Conservation (phyloP, 495 filamentous ascomycete species). For the Umbilicaria muhlenbergii region DNA sequence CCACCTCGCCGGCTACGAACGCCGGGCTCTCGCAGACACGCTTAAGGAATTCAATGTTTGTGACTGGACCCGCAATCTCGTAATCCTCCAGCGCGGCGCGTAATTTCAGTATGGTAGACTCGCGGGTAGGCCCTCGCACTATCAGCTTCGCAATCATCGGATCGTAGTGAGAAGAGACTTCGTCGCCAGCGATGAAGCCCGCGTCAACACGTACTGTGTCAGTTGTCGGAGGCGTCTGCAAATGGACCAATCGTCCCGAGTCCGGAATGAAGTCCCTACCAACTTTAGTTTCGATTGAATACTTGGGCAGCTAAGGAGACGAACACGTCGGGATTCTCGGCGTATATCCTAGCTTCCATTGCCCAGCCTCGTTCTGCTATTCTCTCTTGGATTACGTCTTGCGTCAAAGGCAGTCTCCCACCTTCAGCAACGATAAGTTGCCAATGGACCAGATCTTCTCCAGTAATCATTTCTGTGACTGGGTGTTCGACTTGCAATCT, state of each 20-base stretch:
- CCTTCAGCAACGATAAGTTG: conserved; percentile 89
- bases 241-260: conserved; percentile 74
- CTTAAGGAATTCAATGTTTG: conserved; percentile 96
- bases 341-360: conserved; percentile 93
- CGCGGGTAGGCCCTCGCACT: conserved; percentile 62
- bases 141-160: conserved; percentile 99
- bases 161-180: conserved; percentile 90
- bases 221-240: conserved; percentile 51
- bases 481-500: conserved; percentile 94
- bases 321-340: conserved; percentile 67
- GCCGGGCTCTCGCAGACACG: conserved; percentile 59
- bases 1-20: conserved; percentile 78
- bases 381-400: conserved; percentile 61
- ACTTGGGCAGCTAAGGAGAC: not conserved
- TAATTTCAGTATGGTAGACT: conserved; percentile 71
- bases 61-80: conserved; percentile 81
- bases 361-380: conserved; percentile 70
- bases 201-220: conserved; percentile 78
- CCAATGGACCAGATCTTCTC: conserved; percentile 90
- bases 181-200: conserved; percentile 80
- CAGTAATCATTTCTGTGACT: conserved; percentile 93
- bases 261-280: conserved; percentile 75
- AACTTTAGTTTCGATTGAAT: not conserved
- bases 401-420: conserved; percentile 67
- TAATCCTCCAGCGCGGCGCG: conserved; percentile 73